Evolutionary conservation across 2,329 filamentous ascomycete species (phyloP).

Genomic region (Immersiporthe knoxdaviesiana): DNA sequence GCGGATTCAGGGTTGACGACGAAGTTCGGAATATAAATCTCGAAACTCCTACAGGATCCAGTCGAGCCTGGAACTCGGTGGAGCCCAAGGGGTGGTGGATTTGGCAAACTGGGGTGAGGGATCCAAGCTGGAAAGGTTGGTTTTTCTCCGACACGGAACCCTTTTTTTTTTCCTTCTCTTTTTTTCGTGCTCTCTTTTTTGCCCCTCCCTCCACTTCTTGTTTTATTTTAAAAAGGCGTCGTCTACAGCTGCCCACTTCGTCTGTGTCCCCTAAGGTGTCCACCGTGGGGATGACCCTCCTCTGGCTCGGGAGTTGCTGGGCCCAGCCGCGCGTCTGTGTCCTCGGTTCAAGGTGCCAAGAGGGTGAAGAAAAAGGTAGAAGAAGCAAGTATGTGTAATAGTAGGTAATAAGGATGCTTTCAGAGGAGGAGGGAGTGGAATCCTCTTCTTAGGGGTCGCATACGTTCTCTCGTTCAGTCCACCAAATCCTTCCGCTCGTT

Average conservation of each 20-base stretch:
- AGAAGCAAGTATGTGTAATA: too few relatives aligned
- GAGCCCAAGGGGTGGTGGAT: neutral
- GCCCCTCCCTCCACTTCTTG: neutral
- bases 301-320: neutral
- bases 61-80: slow-evolving; percentile 1
- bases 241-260: neutral
- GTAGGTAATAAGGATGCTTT: neutral
- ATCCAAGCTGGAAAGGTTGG: neutral
- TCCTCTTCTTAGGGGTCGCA: neutral
- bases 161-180: neutral
- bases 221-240: neutral
- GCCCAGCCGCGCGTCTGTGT: neutral
- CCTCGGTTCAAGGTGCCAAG: neutral
- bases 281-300: too few relatives aligned
- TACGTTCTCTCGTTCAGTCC: neutral
- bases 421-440: neutral
- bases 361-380: too few relatives aligned
- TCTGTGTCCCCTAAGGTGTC: too few relatives aligned
- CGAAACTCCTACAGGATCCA: slow-evolving; percentile 1
- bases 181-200: neutral
- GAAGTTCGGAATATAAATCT: slow-evolving; percentile 3
- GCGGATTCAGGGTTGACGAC: slow-evolving; percentile 2
- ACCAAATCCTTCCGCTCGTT: neutral
- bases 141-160: slow-evolving; percentile 3
- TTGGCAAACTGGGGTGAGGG: neutral